A percentile compares a stretch with the other conserved stretches of the same genome.
Evolutionary conservation across 768 basidiomycete genomes (phyloP).

Genomic region (Kwoniella mangroviensis): DNA sequence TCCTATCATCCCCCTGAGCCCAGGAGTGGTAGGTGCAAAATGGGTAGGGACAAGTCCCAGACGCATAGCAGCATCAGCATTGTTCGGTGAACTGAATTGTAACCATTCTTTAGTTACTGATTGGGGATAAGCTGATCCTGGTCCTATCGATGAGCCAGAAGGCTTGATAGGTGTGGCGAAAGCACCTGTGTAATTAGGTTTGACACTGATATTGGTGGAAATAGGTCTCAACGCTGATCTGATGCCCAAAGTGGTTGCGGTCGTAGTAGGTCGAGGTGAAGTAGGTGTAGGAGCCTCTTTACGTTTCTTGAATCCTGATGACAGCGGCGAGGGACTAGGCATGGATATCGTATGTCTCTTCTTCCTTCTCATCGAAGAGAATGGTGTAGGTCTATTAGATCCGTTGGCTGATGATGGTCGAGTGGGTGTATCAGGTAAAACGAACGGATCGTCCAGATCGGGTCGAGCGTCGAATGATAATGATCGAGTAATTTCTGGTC

Average conservation of each 20-base stretch:
- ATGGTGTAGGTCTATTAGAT: neutral
- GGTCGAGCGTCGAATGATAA: conserved; percentile 16
- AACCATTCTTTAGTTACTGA: conserved; percentile 20
- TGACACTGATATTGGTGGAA: conserved; percentile 12
- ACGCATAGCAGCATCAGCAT: conserved; percentile 10
- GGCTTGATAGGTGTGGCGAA: conserved; percentile 17
- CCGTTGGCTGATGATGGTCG: conserved; percentile 8
- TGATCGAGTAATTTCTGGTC: conserved; percentile 28
- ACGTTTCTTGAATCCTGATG: conserved; percentile 15
- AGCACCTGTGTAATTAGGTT: conserved; percentile 15
- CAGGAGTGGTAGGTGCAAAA: conserved; percentile 21
- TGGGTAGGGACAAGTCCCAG: conserved; percentile 24
- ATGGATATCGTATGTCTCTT: conserved; percentile 26
- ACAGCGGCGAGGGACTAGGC: conserved; percentile 19
- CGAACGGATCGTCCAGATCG: conserved; percentile 16
- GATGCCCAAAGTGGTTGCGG: neutral
- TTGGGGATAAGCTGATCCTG: conserved; percentile 1
- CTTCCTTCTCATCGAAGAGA: neutral
- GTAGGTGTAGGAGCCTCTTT: conserved; percentile 9
- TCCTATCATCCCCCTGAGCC: conserved; percentile 16
- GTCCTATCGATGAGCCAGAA: neutral
- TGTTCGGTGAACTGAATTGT: conserved; percentile 19
- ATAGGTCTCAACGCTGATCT: conserved; percentile 12
- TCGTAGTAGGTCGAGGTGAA: conserved; percentile 2
- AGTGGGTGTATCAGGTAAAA: conserved; percentile 8